Evolutionary conservation across 306 rosid genomes (phyloP), one percentile per base, ranked within the genome.

Genomic region (Vigna mungo): DNA sequence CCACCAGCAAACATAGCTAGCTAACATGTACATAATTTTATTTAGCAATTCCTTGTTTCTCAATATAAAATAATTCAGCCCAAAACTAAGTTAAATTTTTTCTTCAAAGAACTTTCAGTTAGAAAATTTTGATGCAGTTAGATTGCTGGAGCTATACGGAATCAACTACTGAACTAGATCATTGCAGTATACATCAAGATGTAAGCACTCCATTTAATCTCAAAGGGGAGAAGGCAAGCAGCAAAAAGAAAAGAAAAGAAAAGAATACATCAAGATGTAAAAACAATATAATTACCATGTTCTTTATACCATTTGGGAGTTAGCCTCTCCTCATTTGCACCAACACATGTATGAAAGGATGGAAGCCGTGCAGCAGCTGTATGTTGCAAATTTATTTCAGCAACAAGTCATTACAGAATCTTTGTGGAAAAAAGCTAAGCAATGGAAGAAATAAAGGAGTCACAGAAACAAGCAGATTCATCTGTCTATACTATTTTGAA

Each of bases 301-400:
- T 95, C 99, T 80, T 81, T 90, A 69, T 95, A 95, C 99, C 99
- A 92, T 83, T 92, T 92, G 21, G 97, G 93, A 73, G 97, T 92
- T 69, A 95, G 82, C 78, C 96, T 90, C 86, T 95, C 99, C 87
- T 89, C 94, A 81, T 92, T 87, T 25, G 91, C 96, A 74, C 97
- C 99, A 34, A 95, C 97, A 81, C 99, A 95, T 61, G 97, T 95
- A 86, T 95, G 97, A 83, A 95, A 92, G 67, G 97, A 87, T 82
- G 99, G 97, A 82, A 95, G 97, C 56, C 94, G 91, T 25, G 97
- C 84, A 44, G 96, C 92, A 73, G 79, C 97, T 95, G 97, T 79
- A 83, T 41, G 46, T 68, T 46, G 43, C 53, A 67, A 83, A 56
- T 30, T 51, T 60, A 71, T 80, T 72, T 60, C 80, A 78, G 84